These are phyloP conservation scores for Colletotrichum filicis DNA, from an alignment of 2,329 filamentous ascomycete genomes.

Conservation along the genomic window DNA sequence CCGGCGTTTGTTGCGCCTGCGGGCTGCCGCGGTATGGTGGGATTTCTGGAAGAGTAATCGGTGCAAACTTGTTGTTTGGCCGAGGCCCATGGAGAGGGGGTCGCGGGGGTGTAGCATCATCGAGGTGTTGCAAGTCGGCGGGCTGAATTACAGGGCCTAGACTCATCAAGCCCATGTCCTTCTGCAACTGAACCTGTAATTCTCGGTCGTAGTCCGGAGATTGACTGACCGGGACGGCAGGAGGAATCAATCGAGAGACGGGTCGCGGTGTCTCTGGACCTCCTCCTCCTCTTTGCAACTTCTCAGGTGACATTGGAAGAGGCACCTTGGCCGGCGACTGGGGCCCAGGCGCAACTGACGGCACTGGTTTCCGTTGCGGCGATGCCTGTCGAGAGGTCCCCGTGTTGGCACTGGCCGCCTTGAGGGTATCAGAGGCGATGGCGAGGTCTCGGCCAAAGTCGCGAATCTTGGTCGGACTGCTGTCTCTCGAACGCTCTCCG, in stretches of 20 bases:
- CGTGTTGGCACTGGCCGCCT: conserved; percentile 56
- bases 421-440: conserved; percentile 62
- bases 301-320: conserved; percentile 68
- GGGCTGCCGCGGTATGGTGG: conserved; percentile 60
- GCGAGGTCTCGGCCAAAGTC: conserved; percentile 56
- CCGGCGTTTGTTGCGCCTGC: conserved; percentile 39
- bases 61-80: conserved; percentile 49
- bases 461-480: conserved; percentile 62
- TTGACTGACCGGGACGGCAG: conserved; percentile 54
- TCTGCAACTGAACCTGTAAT: conserved; percentile 71
- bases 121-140: neutral
- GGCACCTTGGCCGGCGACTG: conserved; percentile 70
- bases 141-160: conserved; percentile 52
- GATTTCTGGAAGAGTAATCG: conserved; percentile 64
- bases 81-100: conserved; percentile 43
- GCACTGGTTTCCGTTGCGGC: conserved; percentile 68
- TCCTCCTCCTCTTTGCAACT: conserved; percentile 43
- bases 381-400: conserved; percentile 67
- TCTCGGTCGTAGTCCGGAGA: conserved; percentile 71
- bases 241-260: conserved; percentile 58
- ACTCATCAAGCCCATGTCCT: conserved; percentile 69
- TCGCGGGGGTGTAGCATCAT: conserved; percentile 32
- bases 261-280: conserved; percentile 58
- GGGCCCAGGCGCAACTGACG: conserved; percentile 44
- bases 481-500: conserved; percentile 61